Base-by-base conservation (phyloP, 2,329 filamentous ascomycete genomes). In the Penicillium sp. region DNA sequence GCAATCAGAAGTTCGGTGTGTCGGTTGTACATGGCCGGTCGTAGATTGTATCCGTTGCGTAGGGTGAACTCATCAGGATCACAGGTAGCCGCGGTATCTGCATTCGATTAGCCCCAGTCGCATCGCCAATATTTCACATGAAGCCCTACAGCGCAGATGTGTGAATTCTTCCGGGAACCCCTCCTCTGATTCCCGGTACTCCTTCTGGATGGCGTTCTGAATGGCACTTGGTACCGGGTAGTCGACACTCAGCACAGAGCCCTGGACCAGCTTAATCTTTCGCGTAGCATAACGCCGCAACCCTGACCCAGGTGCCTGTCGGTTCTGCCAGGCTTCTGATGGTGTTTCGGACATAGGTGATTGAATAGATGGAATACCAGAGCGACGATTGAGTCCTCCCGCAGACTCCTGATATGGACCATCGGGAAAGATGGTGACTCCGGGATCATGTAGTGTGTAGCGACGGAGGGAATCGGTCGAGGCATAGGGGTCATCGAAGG, bases 41-140 rank as follows among this genome's bases (percentile, higher is more conserved):
- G 87, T 70, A 98, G 79, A 76, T 97, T 95, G 78, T 97, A 98
- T 63, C 93, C 93, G 69, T 97, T 97, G 75, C 95, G 95, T 61
- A 97, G 79, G 2, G 91, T 97, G 72, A 97, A 98, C 66, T 98
- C 93, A 69, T 95, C 94, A 57, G 91, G 93, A 68, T 97, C 93
- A 72, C 91, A 97, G 24, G 91, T 97, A 19, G 93, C 91, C 45
- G 91, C 93, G 15, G 91, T 97, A 74, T 97, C 80, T 81, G 53
- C 8, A 43, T 32, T 34, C 45, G 24, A 46, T 56, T 44, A 48
- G 50, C 39, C 42, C 22, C 17, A 26, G 17, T 31, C 22, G 6
- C 9, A 12, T 39, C 6, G 10, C 12, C 9, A 34, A 26, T 19
- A 13, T 39, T 19, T 8, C 17, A 42, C 17, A 31, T 8, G 33